Conservation (phyloP, 2,329 filamentous ascomycete species). For the Daldinia sp. region DNA sequence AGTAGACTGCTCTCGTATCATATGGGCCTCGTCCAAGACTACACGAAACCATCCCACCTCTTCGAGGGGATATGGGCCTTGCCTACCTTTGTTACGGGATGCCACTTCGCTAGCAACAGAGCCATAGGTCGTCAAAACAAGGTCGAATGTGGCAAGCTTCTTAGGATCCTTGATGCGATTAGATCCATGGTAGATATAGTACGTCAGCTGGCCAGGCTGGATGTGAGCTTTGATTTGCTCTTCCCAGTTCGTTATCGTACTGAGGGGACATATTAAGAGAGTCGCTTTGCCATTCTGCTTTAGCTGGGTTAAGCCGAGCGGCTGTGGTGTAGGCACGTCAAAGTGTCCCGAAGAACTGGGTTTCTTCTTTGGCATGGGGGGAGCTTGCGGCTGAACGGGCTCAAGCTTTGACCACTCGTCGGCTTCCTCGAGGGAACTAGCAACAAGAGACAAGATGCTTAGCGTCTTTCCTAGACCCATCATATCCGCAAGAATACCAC, state of each 20-base stretch:
- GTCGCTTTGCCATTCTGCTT: conserved; percentile 78
- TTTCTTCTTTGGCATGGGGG: conserved; percentile 51
- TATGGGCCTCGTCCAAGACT: conserved; percentile 93
- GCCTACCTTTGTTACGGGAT: conserved; percentile 67
- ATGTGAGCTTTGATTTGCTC: conserved; percentile 89
- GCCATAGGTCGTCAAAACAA: conserved; percentile 93
- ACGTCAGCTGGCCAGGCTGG: conserved; percentile 67
- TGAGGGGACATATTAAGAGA: conserved; percentile 86
- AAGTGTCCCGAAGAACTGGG: conserved; percentile 47
- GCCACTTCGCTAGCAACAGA: conserved; percentile 83
- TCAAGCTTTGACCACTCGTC: conserved; percentile 64
- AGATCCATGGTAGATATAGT: conserved; percentile 87
- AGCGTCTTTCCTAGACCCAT: conserved; percentile 91
- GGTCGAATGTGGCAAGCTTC: conserved; percentile 76
- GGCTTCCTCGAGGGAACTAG: conserved; percentile 70
- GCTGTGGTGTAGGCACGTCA: conserved; percentile 52
- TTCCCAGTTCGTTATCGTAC: conserved; percentile 93
- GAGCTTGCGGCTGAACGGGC: conserved; percentile 59
- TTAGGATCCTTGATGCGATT: conserved; percentile 74
- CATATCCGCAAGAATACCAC: conserved; percentile 83
- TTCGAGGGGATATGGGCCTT: conserved; percentile 70
- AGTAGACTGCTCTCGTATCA: conserved; percentile 86
- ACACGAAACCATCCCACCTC: conserved; percentile 92
- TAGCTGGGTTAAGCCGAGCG: conserved; percentile 60
- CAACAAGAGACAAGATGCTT: conserved; percentile 82